These are phyloP conservation scores for Protea cynaroides DNA, from an alignment of 164 flowering plant species.

Conservation along the genomic window DNA sequence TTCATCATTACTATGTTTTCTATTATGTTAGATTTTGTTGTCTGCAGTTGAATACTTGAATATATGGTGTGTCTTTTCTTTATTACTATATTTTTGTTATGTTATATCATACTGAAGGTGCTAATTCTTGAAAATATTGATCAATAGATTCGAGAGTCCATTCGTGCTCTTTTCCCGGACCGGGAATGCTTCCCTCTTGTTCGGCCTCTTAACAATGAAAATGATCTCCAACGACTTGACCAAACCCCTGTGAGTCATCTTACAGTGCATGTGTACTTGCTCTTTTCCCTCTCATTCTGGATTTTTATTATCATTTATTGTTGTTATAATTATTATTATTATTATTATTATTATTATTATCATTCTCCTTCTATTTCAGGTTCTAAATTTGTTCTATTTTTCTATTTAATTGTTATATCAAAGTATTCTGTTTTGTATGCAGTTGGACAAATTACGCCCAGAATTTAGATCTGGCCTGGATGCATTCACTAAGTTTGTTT, in stretches of 20 bases:
- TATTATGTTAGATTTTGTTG: no score
- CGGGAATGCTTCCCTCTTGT: constrained; percentile 95
- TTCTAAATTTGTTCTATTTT: background rate
- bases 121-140: constrained; percentile 19
- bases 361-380: no score
- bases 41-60: no score
- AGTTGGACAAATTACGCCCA: constrained; percentile 86
- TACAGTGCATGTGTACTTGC: background rate
- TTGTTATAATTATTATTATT: background rate
- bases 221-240: constrained; percentile 85
- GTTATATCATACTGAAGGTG: constrained; percentile 6
- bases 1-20: no score
- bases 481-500: constrained; percentile 89
- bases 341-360: background rate
- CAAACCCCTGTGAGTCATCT: constrained; percentile 62
- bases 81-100: background rate
- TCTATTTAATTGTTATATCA: background rate
- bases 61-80: background rate
- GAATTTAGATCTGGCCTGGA: constrained; percentile 91
- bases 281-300: background rate
- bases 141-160: constrained; percentile 83
- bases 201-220: constrained; percentile 84
- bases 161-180: constrained; percentile 95
- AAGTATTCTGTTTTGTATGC: constrained; percentile 18
- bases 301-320: background rate